Conservation (phyloP, 1,139 yeast genomes). For the Hansenula sp. region DNA sequence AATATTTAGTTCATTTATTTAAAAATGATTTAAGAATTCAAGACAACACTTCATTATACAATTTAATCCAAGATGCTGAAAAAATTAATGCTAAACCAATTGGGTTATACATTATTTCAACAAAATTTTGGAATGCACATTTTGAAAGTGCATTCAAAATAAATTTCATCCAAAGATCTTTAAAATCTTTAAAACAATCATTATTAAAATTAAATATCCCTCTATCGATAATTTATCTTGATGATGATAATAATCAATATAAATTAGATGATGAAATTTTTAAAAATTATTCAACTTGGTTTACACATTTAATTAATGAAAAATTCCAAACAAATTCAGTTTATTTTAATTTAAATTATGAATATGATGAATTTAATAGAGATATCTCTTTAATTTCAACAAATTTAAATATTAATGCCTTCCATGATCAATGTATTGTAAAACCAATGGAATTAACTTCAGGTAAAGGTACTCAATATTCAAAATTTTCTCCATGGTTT, state of each 20-base stretch:
- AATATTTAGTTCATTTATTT: slow-evolving; percentile 38
- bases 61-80: slow-evolving; percentile 30
- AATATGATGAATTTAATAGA: slow-evolving; percentile 45
- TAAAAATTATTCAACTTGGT: slow-evolving; percentile 21
- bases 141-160: slow-evolving; percentile 39
- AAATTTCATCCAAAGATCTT: slow-evolving; percentile 32
- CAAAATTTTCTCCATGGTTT: slow-evolving; percentile 53
- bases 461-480: slow-evolving; percentile 41
- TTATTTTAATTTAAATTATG: slow-evolving; percentile 43
- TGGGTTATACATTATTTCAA: slow-evolving; percentile 37
- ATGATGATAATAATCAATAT: slow-evolving; percentile 24
- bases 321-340: slow-evolving; percentile 30
- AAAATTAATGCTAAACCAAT: slow-evolving; percentile 27
- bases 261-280: slow-evolving; percentile 15
- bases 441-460: slow-evolving; percentile 40
- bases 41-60: slow-evolving; percentile 37
- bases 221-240: slow-evolving; percentile 31
- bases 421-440: slow-evolving; percentile 46
- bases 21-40: slow-evolving; percentile 36
- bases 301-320: slow-evolving; percentile 20
- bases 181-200: slow-evolving; percentile 28
- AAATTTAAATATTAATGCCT: slow-evolving; percentile 24
- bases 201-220: slow-evolving; percentile 36
- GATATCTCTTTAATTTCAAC: slow-evolving; percentile 23
- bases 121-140: slow-evolving; percentile 38